Conservation (phyloP, 306 rosid genomes). For the Cicer yamashitae region DNA sequence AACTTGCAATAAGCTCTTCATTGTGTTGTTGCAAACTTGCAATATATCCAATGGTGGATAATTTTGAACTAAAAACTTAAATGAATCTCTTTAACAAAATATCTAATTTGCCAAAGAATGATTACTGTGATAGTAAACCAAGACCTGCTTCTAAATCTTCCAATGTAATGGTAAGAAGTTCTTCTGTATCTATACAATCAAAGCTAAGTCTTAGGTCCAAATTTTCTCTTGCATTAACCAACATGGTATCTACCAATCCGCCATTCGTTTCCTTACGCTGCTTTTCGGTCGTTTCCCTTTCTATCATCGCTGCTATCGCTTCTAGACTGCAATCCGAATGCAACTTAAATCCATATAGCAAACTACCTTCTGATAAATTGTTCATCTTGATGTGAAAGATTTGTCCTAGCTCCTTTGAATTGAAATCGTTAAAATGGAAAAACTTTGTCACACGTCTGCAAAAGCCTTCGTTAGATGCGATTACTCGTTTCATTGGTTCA, state of each 20-base stretch:
- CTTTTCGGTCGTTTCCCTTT: slow-evolving; percentile 69
- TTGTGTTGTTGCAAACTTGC: neutral
- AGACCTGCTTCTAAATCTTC: slow-evolving; percentile 87
- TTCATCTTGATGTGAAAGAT: slow-evolving; percentile 88
- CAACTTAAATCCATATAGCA: slow-evolving; percentile 83
- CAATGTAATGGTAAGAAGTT: slow-evolving; percentile 76
- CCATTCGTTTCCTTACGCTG: slow-evolving; percentile 88
- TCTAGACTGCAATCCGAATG: slow-evolving; percentile 69
- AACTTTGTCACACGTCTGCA: slow-evolving; percentile 95
- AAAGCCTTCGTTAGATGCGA: slow-evolving; percentile 90
- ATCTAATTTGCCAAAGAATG: slow-evolving; percentile 44
- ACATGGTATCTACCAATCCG: slow-evolving; percentile 79
- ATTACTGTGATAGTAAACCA: slow-evolving; percentile 56
- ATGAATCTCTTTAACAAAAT: slow-evolving; percentile 39
- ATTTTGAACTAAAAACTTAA: neutral
- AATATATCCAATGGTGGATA: slow-evolving; percentile 36
- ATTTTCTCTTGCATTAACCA: slow-evolving; percentile 86
- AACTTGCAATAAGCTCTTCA: slow-evolving; percentile 19
- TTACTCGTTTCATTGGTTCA: slow-evolving; percentile 93
- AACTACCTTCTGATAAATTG: slow-evolving; percentile 65
- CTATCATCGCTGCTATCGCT: slow-evolving; percentile 67
- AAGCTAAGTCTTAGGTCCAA: slow-evolving; percentile 88
- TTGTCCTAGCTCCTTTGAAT: slow-evolving; percentile 73
- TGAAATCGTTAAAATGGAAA: slow-evolving; percentile 82
- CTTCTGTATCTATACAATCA: slow-evolving; percentile 85